Percentiles rank a stretch among this genome's conserved stretches.
These are phyloP conservation scores for Cercophora newfieldiana DNA, from an alignment of 495 filamentous ascomycete genomes.

Conservation along the genomic window DNA sequence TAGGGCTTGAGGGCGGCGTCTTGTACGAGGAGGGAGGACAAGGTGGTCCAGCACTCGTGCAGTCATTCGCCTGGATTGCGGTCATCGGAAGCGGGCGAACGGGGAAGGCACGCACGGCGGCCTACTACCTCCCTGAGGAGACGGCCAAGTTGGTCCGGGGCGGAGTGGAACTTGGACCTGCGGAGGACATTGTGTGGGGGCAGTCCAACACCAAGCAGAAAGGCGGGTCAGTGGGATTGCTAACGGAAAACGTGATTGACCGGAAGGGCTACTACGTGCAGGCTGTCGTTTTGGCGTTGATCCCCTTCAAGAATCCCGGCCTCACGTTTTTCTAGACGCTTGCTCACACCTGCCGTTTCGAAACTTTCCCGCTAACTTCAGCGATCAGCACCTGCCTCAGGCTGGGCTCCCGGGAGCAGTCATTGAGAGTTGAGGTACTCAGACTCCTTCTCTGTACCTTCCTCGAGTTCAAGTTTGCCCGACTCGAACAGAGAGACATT, in stretches of 20 bases:
- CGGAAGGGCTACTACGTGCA: conserved; percentile 23
- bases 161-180: conserved; percentile 27
- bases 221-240: conserved; percentile 29
- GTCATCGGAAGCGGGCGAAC: conserved; percentile 16
- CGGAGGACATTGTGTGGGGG: conserved; percentile 26
- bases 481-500: too few species aligned
- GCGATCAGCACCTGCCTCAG: not conserved
- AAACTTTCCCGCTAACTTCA: not conserved
- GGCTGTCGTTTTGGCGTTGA: conserved; percentile 31
- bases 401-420: too few species aligned
- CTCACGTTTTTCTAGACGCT: not conserved
- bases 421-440: too few species aligned
- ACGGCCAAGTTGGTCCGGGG: conserved; percentile 18
- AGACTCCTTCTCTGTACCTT: too few species aligned
- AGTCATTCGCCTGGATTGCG: conserved; percentile 35
- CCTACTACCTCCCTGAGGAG: conserved; percentile 30
- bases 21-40: not conserved
- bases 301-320: conserved; percentile 25
- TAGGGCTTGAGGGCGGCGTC: conserved; percentile 35
- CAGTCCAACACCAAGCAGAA: conserved; percentile 25
- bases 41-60: not conserved
- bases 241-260: conserved; percentile 27
- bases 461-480: too few species aligned
- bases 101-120: conserved; percentile 33
- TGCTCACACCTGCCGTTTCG: too few species aligned